A percentile compares a stretch with the other conserved stretches of the same genome.
Evolutionary conservation across 352 stramenopile species (phyloP).

Genomic region (Pythium aristosporum): DNA sequence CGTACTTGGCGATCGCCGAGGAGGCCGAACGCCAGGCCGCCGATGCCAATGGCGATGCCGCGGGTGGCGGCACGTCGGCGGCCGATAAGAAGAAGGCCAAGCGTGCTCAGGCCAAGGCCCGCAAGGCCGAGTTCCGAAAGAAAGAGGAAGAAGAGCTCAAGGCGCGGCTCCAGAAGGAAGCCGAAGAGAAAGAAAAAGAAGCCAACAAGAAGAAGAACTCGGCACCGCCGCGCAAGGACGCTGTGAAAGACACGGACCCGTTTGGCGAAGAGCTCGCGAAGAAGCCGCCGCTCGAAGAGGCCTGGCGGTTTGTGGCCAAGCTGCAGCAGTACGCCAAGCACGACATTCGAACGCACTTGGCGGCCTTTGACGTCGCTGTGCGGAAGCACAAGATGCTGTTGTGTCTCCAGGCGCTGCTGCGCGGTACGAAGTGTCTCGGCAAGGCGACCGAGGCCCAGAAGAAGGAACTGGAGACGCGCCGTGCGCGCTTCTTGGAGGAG

Average conservation of each 20-base stretch:
- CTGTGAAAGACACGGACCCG: conserved; percentile 65
- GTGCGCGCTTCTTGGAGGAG: conserved; percentile 43
- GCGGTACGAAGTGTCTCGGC: conserved; percentile 41
- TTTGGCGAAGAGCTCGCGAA: conserved; percentile 65
- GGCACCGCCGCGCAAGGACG: conserved; percentile 43
- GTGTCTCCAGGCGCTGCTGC: conserved; percentile 76
- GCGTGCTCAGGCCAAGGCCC: conserved; percentile 83
- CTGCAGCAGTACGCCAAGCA: conserved; percentile 59
- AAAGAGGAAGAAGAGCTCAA: conserved; percentile 75
- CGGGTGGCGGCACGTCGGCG: conserved; percentile 81
- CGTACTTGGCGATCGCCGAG: conserved; percentile 89
- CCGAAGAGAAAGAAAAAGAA: conserved; percentile 70
- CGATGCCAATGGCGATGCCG: conserved; percentile 39
- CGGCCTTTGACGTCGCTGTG: conserved; percentile 72
- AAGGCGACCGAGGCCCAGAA: conserved; percentile 19
- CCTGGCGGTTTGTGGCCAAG: conserved; percentile 75
- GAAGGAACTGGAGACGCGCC: conserved; percentile 41
- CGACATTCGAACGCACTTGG: conserved; percentile 68
- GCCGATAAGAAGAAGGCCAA: conserved; percentile 93
- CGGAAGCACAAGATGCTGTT: conserved; percentile 75
- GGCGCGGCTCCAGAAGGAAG: conserved; percentile 75
- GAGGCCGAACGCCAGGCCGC: conserved; percentile 42
- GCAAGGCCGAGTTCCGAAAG: conserved; percentile 89
- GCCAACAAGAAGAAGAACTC: conserved; percentile 71
- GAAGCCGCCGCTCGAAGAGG: conserved; percentile 71